phyloP scores from a whole-genome alignment of 2,329 filamentous ascomycete genomes.

The Colletotrichum falcatum region DNA sequence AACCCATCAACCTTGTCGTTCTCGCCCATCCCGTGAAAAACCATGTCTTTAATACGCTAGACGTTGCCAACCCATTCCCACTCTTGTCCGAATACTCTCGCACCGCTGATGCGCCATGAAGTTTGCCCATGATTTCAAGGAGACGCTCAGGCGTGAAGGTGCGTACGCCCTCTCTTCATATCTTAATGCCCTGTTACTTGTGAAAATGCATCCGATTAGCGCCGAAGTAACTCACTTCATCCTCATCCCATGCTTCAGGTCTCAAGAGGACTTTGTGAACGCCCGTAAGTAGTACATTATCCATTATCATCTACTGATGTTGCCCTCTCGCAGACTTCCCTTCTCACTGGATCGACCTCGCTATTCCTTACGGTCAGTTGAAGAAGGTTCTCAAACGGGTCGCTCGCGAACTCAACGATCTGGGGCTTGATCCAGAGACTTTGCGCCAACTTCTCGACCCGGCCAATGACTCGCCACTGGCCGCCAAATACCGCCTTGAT shows the following conservation, averaged over 20 bases:
- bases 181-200: not conserved
- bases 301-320: not conserved
- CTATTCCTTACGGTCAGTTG: conserved; percentile 85
- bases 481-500: conserved; percentile 68
- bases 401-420: conserved; percentile 73
- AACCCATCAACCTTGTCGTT: not conserved
- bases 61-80: conserved; percentile 11
- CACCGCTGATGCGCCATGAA: conserved; percentile 71
- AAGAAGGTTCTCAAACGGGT: conserved; percentile 92
- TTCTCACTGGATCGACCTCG: conserved; percentile 76
- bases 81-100: conserved; percentile 2
- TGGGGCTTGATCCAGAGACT: conserved; percentile 80
- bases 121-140: conserved; percentile 83
- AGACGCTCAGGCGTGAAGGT: conserved; percentile 74
- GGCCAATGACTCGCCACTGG: conserved; percentile 58
- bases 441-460: conserved; percentile 72
- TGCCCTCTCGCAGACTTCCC: conserved; percentile 70
- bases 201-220: not conserved
- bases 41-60: conserved; percentile 13
- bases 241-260: not conserved
- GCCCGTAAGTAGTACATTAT: not conserved
- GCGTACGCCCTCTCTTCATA: conserved; percentile 23
- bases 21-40: not conserved
- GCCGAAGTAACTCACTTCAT: not conserved
- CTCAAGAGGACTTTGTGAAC: not conserved